Base-by-base conservation (phyloP, 1,284 basidiomycete genomes). In the Boletus nobilissimus region DNA sequence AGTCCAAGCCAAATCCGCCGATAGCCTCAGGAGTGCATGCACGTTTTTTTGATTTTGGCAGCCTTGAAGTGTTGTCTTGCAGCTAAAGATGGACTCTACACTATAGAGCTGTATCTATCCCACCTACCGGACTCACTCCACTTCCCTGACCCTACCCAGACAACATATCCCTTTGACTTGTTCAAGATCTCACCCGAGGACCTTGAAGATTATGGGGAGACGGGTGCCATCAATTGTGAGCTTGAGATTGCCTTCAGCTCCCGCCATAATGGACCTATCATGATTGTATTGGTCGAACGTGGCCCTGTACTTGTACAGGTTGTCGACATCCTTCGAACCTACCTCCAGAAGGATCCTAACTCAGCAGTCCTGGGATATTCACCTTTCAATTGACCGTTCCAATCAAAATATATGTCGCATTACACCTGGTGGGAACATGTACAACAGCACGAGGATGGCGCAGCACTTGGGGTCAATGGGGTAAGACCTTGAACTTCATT, bases 301-400 rank as follows among this genome's bases (percentile, higher is more conserved):
- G 71, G 71, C 24, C 71, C 71, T 9, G 38, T 36, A 72, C 71
- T 66, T 11, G 48, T 57, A 32, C 38, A 54, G 34, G 46, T 66
- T 64, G 71, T 72, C 62, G 7, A 72, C 16, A 64, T 72, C 36
- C 57, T 72, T 24, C 11, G 4, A 14, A 72, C 62, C 34, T 65
- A 72, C 71, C 62, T 72, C 32, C 16, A 39, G 18, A 72, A 72
- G 48, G 63, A 66, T 32, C 67, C 75, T 14, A 63, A 32, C 26
- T 63, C 46, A n/a, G 73, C 67, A 70, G 43, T 46, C 43, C 43
- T 46, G 40, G 40, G 40, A 43, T 43, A 6, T 43, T n/a, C n/a
- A n/a, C n/a, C n/a, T n/a, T n/a, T n/a, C n/a, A n/a, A n/a, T n/a
- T n/a, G n/a, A n/a, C n/a, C n/a, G n/a, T n/a, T n/a, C n/a, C n/a